Evolutionary conservation across 1,284 basidiomycete genomes (phyloP).

Genomic region (Bondarzewia mesenterica): DNA sequence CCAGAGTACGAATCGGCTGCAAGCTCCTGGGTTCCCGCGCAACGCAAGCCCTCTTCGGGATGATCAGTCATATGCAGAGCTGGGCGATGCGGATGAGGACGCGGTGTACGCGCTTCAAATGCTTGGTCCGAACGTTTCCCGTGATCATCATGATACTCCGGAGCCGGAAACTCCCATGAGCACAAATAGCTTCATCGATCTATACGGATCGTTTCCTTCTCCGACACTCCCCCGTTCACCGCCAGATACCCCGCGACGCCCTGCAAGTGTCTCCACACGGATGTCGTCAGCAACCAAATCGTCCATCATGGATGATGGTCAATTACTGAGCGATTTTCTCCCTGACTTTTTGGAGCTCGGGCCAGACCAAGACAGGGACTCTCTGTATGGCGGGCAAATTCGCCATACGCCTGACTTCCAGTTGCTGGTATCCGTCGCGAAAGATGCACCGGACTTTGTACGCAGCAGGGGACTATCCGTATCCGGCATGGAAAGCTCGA

Average conservation of each 20-base stretch:
- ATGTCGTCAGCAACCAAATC: not conserved
- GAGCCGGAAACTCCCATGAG: not conserved
- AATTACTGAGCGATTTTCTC: constrained; percentile 3
- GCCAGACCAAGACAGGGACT: constrained; percentile 1
- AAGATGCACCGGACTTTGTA: not conserved
- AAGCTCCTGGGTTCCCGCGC: too few species aligned
- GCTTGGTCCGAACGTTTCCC: not conserved
- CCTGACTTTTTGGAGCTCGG: constrained; percentile 11
- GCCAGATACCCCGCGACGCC: not conserved
- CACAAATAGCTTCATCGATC: not conserved
- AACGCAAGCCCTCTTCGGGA: too few species aligned
- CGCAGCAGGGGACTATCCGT: not conserved
- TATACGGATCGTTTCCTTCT: not conserved
- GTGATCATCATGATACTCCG: not conserved
- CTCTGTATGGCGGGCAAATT: not conserved
- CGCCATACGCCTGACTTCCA: not conserved
- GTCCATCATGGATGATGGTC: constrained; percentile 3
- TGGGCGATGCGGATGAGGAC: not conserved
- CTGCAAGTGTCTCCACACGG: not conserved
- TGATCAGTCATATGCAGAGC: too few species aligned
- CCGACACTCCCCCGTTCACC: not conserved
- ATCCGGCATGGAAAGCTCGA: not conserved
- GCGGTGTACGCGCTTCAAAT: not conserved
- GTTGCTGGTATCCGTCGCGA: not conserved
- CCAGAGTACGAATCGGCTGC: too few species aligned